Conservation (phyloP, 495 filamentous ascomycete genomes). For the Talaromyces nanjingensis region DNA sequence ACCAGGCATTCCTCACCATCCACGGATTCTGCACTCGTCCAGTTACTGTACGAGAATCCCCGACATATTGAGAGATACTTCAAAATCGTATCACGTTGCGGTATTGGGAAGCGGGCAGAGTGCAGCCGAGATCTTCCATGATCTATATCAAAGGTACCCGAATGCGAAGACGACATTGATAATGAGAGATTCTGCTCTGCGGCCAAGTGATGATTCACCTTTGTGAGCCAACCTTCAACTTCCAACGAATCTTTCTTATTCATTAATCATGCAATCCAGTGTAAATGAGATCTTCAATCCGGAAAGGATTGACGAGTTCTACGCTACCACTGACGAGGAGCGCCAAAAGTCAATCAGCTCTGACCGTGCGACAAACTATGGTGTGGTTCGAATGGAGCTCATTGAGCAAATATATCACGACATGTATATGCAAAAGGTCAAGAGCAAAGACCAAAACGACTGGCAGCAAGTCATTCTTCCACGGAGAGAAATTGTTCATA, state of each 20-base stretch:
- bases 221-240: no score
- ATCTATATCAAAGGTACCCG: slow-evolving; percentile 74
- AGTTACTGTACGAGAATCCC: slow-evolving; percentile 64
- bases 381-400: slow-evolving; percentile 79
- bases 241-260: no score
- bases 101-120: slow-evolving; percentile 87
- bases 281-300: slow-evolving; percentile 97
- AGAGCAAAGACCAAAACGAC: slow-evolving; percentile 56
- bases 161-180: slow-evolving; percentile 70
- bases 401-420: slow-evolving; percentile 80
- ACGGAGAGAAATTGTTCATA: slow-evolving; percentile 52
- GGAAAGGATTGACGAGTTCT: slow-evolving; percentile 67
- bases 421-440: slow-evolving; percentile 76
- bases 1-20: slow-evolving; percentile 53
- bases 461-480: slow-evolving; percentile 79
- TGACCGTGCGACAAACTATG: slow-evolving; percentile 83
- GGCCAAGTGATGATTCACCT: slow-evolving; percentile 89
- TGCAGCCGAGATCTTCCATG: slow-evolving; percentile 91
- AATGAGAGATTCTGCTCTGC: slow-evolving; percentile 71
- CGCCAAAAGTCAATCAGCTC: slow-evolving; percentile 55
- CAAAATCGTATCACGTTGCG: slow-evolving; percentile 60
- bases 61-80: slow-evolving; percentile 50
- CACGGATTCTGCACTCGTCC: slow-evolving; percentile 81
- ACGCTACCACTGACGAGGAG: slow-evolving; percentile 50
- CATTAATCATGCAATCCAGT: slow-evolving; percentile 37